Base-by-base conservation (phyloP, 345 rosid genomes). In the Kandelia obovata region DNA sequence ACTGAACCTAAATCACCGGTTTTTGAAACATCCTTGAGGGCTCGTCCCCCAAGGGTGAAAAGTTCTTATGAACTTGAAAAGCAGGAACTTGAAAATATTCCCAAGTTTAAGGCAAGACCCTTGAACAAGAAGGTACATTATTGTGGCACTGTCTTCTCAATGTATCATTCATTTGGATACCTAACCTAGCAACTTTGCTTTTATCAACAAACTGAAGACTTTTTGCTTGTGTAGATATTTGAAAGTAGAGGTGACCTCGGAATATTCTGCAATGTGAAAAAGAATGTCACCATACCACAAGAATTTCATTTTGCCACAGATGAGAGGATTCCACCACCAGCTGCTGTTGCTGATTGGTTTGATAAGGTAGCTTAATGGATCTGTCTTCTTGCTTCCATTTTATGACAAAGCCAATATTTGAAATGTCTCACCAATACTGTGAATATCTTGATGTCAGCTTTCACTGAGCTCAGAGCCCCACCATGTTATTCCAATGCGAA, bases 211-310 rank as follows among this genome's bases (percentile, higher is more conserved):
- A 64, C 57, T 51, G 20, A 20, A 49, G 4, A 53, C 51, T 27
- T 58, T 68, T 43, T 43, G 3, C 19, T 15, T 64, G 67, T 79
- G 66, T 71, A 92, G 99, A 90, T 96, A 79, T 89, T 96, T 77
- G 98, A 92, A 75, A 92, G 97, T 69, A 96, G 88, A 83, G 99
- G 99, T 69, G 96, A 86, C 43, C 28, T 95, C 83, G 96, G 96
- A 35, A 70, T 95, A 32, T 92, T 86, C 64, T 88, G 89, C 71
- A 87, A 86, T 72, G 68, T 77, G 70, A 95, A 92, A 86, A 95
- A 87, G 69, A 92, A 87, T 27, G 82, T 78, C 55, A 92, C 99
- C 27, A 78, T 76, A 75, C 97, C 96, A 62, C 88, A 86, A 71
- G 99, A 90, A 83, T 96, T 96, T 78, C 96, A 88, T 77, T 90